Evolutionary conservation across 331 rosid genomes (phyloP).

Genomic region (Ulmus americana): DNA sequence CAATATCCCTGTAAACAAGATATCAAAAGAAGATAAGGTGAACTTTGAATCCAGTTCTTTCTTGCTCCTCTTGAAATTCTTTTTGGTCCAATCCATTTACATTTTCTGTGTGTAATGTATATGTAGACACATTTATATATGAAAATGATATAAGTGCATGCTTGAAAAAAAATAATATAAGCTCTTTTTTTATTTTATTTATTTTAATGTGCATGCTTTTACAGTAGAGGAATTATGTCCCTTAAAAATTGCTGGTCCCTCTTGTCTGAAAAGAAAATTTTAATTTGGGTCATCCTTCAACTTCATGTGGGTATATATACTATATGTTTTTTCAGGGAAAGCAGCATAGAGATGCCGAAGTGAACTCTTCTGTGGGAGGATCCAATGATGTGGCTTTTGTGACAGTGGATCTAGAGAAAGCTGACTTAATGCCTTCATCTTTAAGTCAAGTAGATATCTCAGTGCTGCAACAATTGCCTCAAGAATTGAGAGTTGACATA

Average conservation of each 20-base stretch:
- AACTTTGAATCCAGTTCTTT: neutral
- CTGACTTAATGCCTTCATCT: slow-evolving; percentile 73
- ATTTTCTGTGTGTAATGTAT: no score
- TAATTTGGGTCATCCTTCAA: slow-evolving; percentile 15
- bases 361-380: slow-evolving; percentile 34
- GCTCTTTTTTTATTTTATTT: no score
- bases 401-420: slow-evolving; percentile 35
- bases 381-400: slow-evolving; percentile 20
- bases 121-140: no score
- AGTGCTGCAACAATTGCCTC: slow-evolving; percentile 71
- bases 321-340: slow-evolving; percentile 30
- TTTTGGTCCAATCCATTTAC: neutral
- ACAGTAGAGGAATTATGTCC: slow-evolving; percentile 11
- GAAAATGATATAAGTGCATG: no score
- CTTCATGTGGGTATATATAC: neutral
- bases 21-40: slow-evolving; percentile 45
- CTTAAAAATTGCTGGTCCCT: slow-evolving; percentile 7
- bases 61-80: neutral
- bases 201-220: neutral
- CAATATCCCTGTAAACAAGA: slow-evolving; percentile 25
- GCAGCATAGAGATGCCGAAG: slow-evolving; percentile 28
- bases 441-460: slow-evolving; percentile 77
- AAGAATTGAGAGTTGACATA: slow-evolving; percentile 59
- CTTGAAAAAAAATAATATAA: no score
- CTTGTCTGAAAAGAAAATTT: slow-evolving; percentile 18